Base-by-base conservation (phyloP, 2,329 filamentous ascomycete genomes). In the Colletotrichum neosansevieriae region DNA sequence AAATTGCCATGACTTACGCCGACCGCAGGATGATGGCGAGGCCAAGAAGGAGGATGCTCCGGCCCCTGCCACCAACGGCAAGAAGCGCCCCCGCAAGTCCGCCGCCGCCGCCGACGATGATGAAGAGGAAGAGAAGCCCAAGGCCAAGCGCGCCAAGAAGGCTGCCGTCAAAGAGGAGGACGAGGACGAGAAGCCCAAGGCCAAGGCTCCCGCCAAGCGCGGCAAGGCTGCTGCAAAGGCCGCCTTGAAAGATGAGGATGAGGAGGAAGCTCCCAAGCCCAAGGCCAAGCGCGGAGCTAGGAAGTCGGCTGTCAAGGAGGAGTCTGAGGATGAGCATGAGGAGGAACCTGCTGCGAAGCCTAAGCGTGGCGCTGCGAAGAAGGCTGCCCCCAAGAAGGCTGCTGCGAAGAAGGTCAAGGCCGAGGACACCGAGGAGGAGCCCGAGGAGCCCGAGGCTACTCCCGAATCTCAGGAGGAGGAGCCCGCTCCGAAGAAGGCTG, bases 271-370 rank as follows among this genome's bases (percentile, higher is more conserved):
- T 45, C 61, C 64, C 1, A 71, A 73, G 24, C 63, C 72, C 21
- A 74, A 72, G 68, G 5, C 59, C 13, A 71, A 67, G 66, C 60
- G 69, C 7, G 63, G 64, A 42, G 62, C 67, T 36, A 67, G 54
- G 47, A 63, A 69, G 36, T 24, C 56, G 13, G 51, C 50, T 36
- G 67, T 21, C 13, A 65, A 65, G 71, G 57, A 70, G 11, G 60
- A 58, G 15, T 58, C 57, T 3, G 34, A 71, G n/a, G 56, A 47
- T 6, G 70, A 70, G 58, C 73, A 75, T 1, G 73, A 72, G 21
- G 73, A 76, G 57, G 75, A 81, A 72, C 72, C 77, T 34, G 77
- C 73, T 5, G 72, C 78, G 12, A 81, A 78, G 73, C 70, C 75
- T 34, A 79, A 77, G 72, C 73, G 74, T 53, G 72, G 73, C 50